Conservation (phyloP, 768 basidiomycete species). For the Mycena polygramma region DNA sequence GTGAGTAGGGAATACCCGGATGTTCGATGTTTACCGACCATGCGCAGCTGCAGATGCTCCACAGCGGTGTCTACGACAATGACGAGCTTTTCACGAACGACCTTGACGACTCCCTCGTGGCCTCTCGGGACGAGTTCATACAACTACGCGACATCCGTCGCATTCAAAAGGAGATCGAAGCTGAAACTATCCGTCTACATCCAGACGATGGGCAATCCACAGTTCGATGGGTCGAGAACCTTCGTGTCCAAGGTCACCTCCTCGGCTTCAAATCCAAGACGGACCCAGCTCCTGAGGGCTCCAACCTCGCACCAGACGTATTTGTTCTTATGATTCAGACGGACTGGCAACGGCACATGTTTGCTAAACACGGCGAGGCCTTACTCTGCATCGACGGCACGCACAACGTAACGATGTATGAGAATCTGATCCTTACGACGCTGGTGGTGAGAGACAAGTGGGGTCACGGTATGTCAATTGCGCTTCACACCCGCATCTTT, state of each 20-base stretch:
- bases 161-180: constrained; percentile 16
- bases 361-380: constrained; percentile 21
- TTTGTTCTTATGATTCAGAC: constrained; percentile 27
- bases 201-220: constrained; percentile 26
- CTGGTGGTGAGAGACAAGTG: constrained; percentile 9
- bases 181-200: constrained; percentile 24
- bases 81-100: constrained; percentile 4
- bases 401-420: constrained; percentile 31
- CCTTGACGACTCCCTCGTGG: neutral
- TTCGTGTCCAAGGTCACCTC: neutral
- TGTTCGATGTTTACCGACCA: neutral
- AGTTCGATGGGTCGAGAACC: constrained; percentile 15
- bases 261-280: constrained; percentile 22
- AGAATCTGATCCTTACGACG: constrained; percentile 25
- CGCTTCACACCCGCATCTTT: neutral
- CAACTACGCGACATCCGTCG: neutral
- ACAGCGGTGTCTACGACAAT: constrained; percentile 11
- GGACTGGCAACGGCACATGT: too few species aligned
- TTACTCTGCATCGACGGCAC: constrained; percentile 33
- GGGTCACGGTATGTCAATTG: constrained; percentile 4
- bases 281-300: constrained; percentile 23
- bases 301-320: constrained; percentile 13
- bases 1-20: neutral
- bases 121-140: constrained; percentile 4
- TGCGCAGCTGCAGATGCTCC: constrained; percentile 16